phyloP scores from a whole-genome alignment of 2,329 filamentous ascomycete genomes.

The Fusarium illudens region DNA sequence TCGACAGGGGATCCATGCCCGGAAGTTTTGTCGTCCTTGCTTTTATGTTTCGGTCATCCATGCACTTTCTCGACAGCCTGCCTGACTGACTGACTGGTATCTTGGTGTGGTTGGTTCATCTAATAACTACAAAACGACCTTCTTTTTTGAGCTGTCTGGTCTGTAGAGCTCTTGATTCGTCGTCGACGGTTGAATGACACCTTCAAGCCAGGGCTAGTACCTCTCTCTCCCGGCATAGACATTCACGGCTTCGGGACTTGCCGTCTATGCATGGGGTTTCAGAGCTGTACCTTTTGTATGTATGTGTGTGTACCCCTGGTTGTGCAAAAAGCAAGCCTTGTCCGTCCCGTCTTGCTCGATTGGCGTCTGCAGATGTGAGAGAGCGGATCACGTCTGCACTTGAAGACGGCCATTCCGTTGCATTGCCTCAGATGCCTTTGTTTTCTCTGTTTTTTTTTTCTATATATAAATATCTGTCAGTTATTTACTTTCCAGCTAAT shows the following conservation, averaged over 20 bases:
- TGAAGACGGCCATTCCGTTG: neutral
- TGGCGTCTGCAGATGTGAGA: constrained; percentile 27
- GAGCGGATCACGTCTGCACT: constrained; percentile 34
- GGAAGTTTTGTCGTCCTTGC: neutral
- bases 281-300: constrained; percentile 12
- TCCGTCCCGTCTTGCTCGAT: constrained; percentile 18
- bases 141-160: too few relatives aligned
- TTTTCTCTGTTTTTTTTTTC: neutral
- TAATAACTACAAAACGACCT: too few relatives aligned
- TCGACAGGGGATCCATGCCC: neutral
- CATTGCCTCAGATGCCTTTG: neutral
- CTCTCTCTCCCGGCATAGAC: constrained; percentile 5
- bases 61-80: neutral
- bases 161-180: neutral
- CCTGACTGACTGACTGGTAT: neutral
- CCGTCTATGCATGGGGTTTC: constrained; percentile 21
- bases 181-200: neutral
- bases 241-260: constrained; percentile 24
- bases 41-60: neutral
- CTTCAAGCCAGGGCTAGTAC: neutral
- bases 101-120: neutral
- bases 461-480: neutral
- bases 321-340: neutral
- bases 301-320: neutral
- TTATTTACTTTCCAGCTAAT: neutral